Evolutionary conservation across 495 filamentous ascomycete species (phyloP).

Genomic region (Penicillium angulare): DNA sequence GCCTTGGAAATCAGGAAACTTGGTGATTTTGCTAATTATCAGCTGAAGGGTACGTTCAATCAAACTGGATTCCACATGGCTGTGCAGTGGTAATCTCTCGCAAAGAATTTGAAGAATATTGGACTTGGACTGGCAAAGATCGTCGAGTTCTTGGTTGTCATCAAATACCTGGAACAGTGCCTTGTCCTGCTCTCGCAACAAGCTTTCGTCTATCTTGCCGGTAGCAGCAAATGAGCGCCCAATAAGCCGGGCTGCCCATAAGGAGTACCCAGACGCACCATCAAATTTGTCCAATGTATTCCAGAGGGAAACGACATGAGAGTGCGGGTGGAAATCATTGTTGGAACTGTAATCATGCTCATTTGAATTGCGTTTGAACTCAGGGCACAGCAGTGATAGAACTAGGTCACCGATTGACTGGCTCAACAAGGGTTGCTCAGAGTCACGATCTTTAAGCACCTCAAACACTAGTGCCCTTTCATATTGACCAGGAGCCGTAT

Average conservation of each 20-base stretch:
- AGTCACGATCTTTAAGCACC: constrained; percentile 69
- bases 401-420: constrained; percentile 66
- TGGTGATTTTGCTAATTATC: constrained; percentile 58
- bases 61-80: constrained; percentile 63
- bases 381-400: constrained; percentile 67
- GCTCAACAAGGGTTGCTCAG: constrained; percentile 60
- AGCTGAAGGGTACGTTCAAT: constrained; percentile 75
- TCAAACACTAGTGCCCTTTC: constrained; percentile 74
- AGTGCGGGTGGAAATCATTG: constrained; percentile 45
- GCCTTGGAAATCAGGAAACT: constrained; percentile 44
- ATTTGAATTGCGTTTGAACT: constrained; percentile 60
- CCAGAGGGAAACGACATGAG: constrained; percentile 65
- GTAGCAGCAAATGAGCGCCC: constrained; percentile 80
- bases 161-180: constrained; percentile 27
- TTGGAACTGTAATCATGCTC: constrained; percentile 45
- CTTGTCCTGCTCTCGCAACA: constrained; percentile 44
- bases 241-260: constrained; percentile 82
- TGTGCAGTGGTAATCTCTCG: constrained; percentile 62
- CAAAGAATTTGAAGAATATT: constrained; percentile 64
- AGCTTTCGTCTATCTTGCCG: constrained; percentile 52
- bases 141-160: constrained; percentile 5
- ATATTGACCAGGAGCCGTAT: constrained; percentile 55
- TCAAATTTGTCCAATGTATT: constrained; percentile 63
- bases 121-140: constrained; percentile 39
- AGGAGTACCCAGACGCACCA: constrained; percentile 64